Conservation (phyloP, 1,139 yeast species). For the Yamadazyma mexicana region DNA sequence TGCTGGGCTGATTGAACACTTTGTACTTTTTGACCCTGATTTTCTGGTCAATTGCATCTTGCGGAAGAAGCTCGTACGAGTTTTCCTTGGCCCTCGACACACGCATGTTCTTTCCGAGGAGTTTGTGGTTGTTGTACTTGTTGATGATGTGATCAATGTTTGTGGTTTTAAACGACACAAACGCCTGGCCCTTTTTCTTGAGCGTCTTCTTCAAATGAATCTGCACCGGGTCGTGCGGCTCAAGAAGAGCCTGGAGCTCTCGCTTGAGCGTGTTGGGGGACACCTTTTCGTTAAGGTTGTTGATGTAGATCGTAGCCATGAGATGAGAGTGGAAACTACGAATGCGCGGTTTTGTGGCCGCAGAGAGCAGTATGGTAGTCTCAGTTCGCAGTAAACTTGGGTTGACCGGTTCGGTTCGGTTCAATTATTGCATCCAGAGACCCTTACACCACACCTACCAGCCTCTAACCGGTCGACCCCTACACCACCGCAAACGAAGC, state of each 20-base stretch:
- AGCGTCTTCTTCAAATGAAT: constrained; percentile 63
- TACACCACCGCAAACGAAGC: no score
- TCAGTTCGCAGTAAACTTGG: no score
- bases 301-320: constrained; percentile 53
- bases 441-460: no score
- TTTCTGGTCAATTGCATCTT: constrained; percentile 7
- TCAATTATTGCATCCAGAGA: no score
- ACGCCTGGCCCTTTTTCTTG: constrained; percentile 82
- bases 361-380: no score
- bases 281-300: constrained; percentile 73
- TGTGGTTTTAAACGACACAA: constrained; percentile 56
- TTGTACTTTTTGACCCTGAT: constrained; percentile 22
- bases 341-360: no score
- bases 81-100: constrained; percentile 12
- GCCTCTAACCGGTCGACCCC: no score
- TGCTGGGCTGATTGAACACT: constrained; percentile 51
- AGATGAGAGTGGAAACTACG: no score
- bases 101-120: constrained; percentile 13
- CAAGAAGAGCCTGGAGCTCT: constrained; percentile 42
- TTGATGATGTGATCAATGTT: constrained; percentile 50
- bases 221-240: constrained; percentile 49
- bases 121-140: constrained; percentile 25
- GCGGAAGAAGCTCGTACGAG: constrained; percentile 13
- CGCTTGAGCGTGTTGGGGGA: constrained; percentile 51
- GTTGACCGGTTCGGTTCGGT: no score